Evolutionary conservation across 345 rosid species (phyloP).

Genomic region (Citrus glauca): DNA sequence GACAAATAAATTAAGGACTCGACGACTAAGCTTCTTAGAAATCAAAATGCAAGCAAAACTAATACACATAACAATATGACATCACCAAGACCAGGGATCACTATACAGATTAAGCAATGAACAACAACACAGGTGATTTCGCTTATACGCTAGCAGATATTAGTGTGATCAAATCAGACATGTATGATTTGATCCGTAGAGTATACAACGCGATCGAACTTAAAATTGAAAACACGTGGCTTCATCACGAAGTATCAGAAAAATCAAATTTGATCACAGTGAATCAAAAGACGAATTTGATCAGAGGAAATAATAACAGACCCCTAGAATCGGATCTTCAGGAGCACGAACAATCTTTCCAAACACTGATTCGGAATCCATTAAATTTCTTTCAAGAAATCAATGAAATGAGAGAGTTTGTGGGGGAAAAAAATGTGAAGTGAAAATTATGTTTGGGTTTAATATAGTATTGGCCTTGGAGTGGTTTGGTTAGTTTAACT

Average conservation of each 20-base stretch:
- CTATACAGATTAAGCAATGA: neutral
- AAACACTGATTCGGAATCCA: conserved; percentile 48
- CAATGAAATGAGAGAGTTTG: neutral
- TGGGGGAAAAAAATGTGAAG: no score
- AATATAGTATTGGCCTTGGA: neutral
- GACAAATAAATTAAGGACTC: neutral
- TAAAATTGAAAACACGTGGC: neutral
- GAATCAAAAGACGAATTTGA: neutral
- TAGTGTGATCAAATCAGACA: neutral
- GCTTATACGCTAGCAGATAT: neutral
- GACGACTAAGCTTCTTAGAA: neutral
- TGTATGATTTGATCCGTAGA: conserved; percentile 6
- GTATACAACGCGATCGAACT: neutral
- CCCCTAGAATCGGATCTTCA: conserved; percentile 73
- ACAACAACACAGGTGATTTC: neutral
- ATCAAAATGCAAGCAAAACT: neutral
- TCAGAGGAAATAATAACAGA: conserved; percentile 7
- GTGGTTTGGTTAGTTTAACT: neutral
- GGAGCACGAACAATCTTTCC: conserved; percentile 44
- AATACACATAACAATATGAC: neutral
- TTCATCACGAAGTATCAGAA: neutral
- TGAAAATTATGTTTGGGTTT: neutral
- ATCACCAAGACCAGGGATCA: neutral
- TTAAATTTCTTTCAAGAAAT: neutral
- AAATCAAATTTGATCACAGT: neutral